phyloP scores from a whole-genome alignment of 2,329 filamentous ascomycete species.

The Colletotrichum lentis region DNA sequence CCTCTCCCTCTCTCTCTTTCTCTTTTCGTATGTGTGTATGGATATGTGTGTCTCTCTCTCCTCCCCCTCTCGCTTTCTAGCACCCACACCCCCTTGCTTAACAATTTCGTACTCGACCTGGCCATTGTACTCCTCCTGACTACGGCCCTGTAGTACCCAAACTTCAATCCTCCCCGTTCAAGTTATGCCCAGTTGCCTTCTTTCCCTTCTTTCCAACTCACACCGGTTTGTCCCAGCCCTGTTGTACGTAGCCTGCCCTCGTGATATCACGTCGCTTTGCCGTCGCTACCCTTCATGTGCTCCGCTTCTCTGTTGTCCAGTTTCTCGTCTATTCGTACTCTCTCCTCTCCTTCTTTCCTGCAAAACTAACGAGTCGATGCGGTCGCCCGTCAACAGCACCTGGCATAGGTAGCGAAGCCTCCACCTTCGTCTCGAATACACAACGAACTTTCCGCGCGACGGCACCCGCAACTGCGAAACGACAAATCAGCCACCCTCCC shows the following conservation, averaged over 20 bases:
- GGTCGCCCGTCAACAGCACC: slow-evolving; percentile 25
- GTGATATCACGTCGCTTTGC: slow-evolving; percentile 34
- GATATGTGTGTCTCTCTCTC: neutral
- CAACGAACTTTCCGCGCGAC: slow-evolving; percentile 35
- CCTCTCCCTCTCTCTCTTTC: neutral
- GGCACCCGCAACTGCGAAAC: slow-evolving; percentile 38
- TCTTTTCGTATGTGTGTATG: neutral
- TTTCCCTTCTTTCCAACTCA: slow-evolving; percentile 27
- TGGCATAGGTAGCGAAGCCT: slow-evolving; percentile 34
- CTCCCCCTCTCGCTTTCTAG: neutral
- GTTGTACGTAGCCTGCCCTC: slow-evolving; percentile 34
- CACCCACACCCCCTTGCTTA: slow-evolving; percentile 26
- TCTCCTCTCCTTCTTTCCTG: slow-evolving; percentile 2
- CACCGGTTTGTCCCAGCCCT: slow-evolving; percentile 37
- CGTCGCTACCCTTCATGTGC: slow-evolving; percentile 24
- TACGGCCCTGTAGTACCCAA: slow-evolving; percentile 7
- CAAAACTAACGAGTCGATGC: slow-evolving; percentile 29
- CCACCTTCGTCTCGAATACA: slow-evolving; percentile 35
- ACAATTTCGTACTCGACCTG: slow-evolving; percentile 36
- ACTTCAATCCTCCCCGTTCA: slow-evolving; percentile 32
- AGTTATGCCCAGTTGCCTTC: slow-evolving; percentile 17
- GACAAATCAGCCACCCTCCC: slow-evolving; percentile 21
- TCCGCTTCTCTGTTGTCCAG: slow-evolving; percentile 21
- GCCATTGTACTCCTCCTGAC: slow-evolving; percentile 13
- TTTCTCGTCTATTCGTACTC: neutral